Base-by-base conservation (phyloP, 2,329 filamentous ascomycete genomes). In the Alternaria sp. region DNA sequence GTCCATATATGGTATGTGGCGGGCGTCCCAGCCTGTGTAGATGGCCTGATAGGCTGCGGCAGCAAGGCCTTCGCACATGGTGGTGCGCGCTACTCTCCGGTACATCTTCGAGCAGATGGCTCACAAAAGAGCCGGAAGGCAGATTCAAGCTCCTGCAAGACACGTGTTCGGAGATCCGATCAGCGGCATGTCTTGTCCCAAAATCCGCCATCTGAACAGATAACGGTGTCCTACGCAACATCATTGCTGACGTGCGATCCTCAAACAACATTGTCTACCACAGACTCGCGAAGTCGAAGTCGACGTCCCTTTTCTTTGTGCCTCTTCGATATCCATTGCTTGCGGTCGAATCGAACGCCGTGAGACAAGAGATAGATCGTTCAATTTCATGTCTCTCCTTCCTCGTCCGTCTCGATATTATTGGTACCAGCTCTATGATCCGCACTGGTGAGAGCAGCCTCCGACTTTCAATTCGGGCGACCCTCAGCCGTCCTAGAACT, bases 271-370 rank as follows among this genome's bases (percentile, higher is more conserved):
- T 43, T 18, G 10, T 34, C 28, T 43, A 46, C 25, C 25, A 28
- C 54, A 51, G 38, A 57, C 54, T 54, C 54, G 30, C 54, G 43
- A 30, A 5, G 30, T 54, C 43, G 49, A 49, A 45, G 43, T 38
- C 9, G 61, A 45, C 32, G 32, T 54, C 49, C 28, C 32, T 10
- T 49, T 49, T 41, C 54, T 60, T 45, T 40, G 43, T 54, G 43
- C 44, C 60, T 53, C 57, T 63, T 55, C 34, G 44, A 49, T 57
- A 63, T 63, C 60, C 30, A 53, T 28, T 30, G 57, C 57, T 60
- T 51, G 57, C 44, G 20, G 54, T 50, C 44, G 61, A 60, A 55
- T 45, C 20, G 43, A 44, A 60, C 32, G 61, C 56, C 45, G 56
- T 20, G 49, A 53, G 46, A 18, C 51, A 28, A n/a, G 58, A 40